Percentiles rank a stretch among this genome's conserved stretches.
Evolutionary conservation across 176 grass and related monocot genomes (phyloP).

Genomic region (Canna indica): DNA sequence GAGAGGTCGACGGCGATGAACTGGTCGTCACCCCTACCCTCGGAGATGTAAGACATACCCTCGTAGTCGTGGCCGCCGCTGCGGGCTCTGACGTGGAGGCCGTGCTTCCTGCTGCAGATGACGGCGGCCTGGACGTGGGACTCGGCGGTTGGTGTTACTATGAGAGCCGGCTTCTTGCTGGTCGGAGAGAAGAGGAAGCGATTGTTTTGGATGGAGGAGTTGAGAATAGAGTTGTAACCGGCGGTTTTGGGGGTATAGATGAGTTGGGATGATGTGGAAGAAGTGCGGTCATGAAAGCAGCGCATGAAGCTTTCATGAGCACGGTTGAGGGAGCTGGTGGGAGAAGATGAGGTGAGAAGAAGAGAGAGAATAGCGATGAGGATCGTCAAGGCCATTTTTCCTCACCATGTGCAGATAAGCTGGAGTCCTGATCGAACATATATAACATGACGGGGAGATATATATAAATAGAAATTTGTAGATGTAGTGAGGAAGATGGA

Average conservation of each 20-base stretch:
- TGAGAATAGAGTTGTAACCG: slow-evolving; percentile 18
- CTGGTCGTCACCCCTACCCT: neutral
- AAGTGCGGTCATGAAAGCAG: slow-evolving; percentile 18
- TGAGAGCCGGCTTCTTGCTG: slow-evolving; percentile 24
- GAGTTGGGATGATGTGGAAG: neutral
- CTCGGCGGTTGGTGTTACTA: slow-evolving; percentile 16
- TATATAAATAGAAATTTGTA: too few relatives aligned
- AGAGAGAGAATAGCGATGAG: neutral
- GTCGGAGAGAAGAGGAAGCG: slow-evolving; percentile 20
- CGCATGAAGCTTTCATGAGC: slow-evolving; percentile 8
- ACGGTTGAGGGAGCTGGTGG: neutral
- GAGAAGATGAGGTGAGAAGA: neutral
- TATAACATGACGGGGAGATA: too few relatives aligned
- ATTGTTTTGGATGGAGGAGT: slow-evolving; percentile 23
- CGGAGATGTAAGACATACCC: slow-evolving; percentile 33
- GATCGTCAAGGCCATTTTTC: too few relatives aligned
- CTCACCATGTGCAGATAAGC: too few relatives aligned
- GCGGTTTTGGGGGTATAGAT: slow-evolving; percentile 13
- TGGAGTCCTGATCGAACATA: too few relatives aligned
- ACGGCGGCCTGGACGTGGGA: slow-evolving; percentile 26
- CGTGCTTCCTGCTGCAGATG: slow-evolving; percentile 3
- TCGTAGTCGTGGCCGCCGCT: slow-evolving; percentile 41
- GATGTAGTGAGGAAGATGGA: too few relatives aligned
- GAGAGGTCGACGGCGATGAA: slow-evolving; percentile 26
- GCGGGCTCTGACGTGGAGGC: slow-evolving; percentile 13